Base-by-base conservation (phyloP, 2,329 filamentous ascomycete genomes). In the Chaetomiaceae sp. region DNA sequence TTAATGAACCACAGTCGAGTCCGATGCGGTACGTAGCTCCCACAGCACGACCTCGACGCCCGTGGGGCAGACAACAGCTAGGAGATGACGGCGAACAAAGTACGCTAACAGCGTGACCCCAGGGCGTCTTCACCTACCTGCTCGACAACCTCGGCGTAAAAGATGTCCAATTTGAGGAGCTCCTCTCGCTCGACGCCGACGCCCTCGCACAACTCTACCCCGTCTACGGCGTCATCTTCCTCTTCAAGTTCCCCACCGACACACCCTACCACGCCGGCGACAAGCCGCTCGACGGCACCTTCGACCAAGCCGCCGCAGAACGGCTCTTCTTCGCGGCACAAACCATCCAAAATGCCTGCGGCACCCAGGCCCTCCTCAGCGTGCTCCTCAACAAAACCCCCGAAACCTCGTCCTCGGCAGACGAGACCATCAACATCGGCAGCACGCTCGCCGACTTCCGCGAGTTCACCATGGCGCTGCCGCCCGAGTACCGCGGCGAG, bases 281-380 rank as follows among this genome's bases (percentile, higher is more conserved):
- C 52, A 79, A 79, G 40, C 90, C 91, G 0, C 80, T 84, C 59
- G 91, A 97, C 69, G 94, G 94, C 56, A 77, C 74, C 30, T 96
- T 89, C 70, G 90, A 96, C 73, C 76, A 83, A 62, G 78, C 76
- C 14, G 89, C 90, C 13, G 76, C 87, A 16, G 84, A 90, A 58
- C 78, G 80, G 57, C 79, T 96, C 64, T 99, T 96, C 79, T 99
- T 99, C 72, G 94, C 94, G 4, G 85, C 86, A 27, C 94, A 99
- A 75, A 97, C 92, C 4, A 99, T 99, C 68, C 92, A 97, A 72
- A 99, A 99, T 71, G 94, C 94, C 7, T 99, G 94, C 73, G 94
- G 91, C 40, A 99, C 94, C 14, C 94, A 99, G 71, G 94, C 94
- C 3, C 82, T 99, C 42, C 81, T 99, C 36, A 94, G 88, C 48